A percentile compares a stretch with the other conserved stretches of the same genome.
These are phyloP conservation scores for Dictyostelium citrinum DNA, from an alignment of 78 protist species.

Conservation along the genomic window DNA sequence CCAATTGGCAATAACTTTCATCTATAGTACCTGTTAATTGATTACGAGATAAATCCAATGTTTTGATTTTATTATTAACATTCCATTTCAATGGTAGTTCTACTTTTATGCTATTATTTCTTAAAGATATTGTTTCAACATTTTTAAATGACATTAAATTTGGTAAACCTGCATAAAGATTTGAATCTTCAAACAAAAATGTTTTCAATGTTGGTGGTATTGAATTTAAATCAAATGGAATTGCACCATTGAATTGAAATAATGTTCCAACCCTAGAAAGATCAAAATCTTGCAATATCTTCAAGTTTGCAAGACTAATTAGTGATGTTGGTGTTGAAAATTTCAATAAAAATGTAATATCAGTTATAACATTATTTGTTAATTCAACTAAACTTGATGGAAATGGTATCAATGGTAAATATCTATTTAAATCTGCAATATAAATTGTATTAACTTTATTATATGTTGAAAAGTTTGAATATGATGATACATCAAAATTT, in stretches of 20 bases:
- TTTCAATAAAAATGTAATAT: neutral
- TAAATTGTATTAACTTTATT: neutral
- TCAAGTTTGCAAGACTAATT: neutral
- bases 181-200: neutral
- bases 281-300: neutral
- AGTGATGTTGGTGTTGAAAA: neutral
- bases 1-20: neutral
- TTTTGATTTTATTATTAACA: neutral
- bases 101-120: neutral
- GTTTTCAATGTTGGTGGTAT: neutral
- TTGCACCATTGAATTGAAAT: neutral
- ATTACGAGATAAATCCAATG: neutral
- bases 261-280: neutral
- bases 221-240: neutral
- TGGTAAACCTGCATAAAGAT: neutral
- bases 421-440: neutral
- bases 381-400: neutral
- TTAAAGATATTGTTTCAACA: neutral
- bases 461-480: neutral
- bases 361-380: neutral
- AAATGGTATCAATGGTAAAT: neutral
- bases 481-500: neutral
- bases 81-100: neutral
- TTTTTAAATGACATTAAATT: neutral
- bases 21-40: neutral